phyloP scores from a whole-genome alignment of 2,329 filamentous ascomycete species.

The Neoarthrinium moseri region DNA sequence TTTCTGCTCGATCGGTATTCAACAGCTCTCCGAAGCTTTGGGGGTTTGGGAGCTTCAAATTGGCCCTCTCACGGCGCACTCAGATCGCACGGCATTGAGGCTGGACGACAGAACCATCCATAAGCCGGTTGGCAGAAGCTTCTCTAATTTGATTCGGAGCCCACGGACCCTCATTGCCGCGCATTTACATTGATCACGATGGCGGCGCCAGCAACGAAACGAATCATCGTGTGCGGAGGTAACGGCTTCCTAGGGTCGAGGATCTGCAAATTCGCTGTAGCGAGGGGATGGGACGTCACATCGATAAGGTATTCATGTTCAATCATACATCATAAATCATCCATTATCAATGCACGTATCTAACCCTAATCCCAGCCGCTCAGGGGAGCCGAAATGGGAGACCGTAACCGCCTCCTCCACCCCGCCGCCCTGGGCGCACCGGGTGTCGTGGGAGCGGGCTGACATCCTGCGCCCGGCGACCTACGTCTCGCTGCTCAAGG shows the following conservation, averaged over 20 bases:
- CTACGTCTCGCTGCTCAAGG: slow-evolving; percentile 73
- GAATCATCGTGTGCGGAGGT: slow-evolving; percentile 86
- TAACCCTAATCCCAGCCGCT: slow-evolving; percentile 61
- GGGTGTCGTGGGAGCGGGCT: slow-evolving; percentile 83
- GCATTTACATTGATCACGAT: neutral
- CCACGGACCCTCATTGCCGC: no score
- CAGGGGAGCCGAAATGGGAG: slow-evolving; percentile 85
- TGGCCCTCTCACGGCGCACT: neutral
- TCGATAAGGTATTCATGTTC: slow-evolving; percentile 71
- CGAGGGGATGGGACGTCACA: slow-evolving; percentile 85
- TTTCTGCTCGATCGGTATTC: no score
- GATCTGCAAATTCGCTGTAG: slow-evolving; percentile 87
- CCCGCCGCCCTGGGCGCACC: slow-evolving; percentile 77
- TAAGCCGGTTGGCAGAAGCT: no score
- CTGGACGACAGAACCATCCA: no score
- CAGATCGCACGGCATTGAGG: no score
- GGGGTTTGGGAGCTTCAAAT: no score
- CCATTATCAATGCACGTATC: slow-evolving; percentile 8
- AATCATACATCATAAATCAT: neutral
- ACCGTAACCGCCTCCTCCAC: slow-evolving; percentile 68
- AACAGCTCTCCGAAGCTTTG: neutral
- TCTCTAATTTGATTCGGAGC: no score
- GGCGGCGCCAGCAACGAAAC: slow-evolving; percentile 60
- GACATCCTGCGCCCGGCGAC: slow-evolving; percentile 82
- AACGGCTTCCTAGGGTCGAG: slow-evolving; percentile 87